phyloP scores from a whole-genome alignment of 441 rosid species.

The Gossypium davidsonii region DNA sequence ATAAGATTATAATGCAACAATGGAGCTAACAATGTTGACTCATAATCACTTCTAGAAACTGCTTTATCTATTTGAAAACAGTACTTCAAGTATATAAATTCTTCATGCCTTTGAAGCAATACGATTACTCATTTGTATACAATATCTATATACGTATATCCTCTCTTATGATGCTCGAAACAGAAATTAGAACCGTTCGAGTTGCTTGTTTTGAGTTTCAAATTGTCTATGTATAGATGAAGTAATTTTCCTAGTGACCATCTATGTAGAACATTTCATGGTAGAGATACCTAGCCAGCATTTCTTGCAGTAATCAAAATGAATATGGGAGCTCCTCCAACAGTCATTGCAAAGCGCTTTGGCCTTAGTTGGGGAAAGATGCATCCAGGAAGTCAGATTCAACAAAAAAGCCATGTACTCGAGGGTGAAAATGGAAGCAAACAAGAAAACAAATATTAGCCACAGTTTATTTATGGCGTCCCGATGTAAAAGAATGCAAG shows the following conservation, averaged over 20 bases:
- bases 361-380: constrained; percentile 8
- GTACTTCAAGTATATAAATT: not conserved
- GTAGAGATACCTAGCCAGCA: constrained; percentile 35
- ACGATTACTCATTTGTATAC: not conserved
- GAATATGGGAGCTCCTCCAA: constrained; percentile 25
- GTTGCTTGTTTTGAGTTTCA: not conserved
- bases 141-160: not conserved
- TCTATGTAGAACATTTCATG: not conserved
- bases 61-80: not conserved
- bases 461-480: constrained; percentile 25
- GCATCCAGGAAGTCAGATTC: constrained; percentile 19
- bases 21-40: not conserved
- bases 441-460: constrained; percentile 28
- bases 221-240: not conserved
- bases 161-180: constrained; percentile 3
- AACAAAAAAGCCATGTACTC: constrained; percentile 31
- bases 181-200: not conserved
- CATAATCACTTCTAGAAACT: not conserved
- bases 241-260: not conserved
- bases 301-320: constrained; percentile 22
- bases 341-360: constrained; percentile 28
- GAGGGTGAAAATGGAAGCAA: constrained; percentile 30
- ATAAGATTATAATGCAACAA: constrained; percentile 2
- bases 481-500: constrained; percentile 28
- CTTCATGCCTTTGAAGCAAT: not conserved